Percentiles rank a stretch among this genome's conserved stretches.
phyloP scores from a whole-genome alignment of 305 asterid species.

The Monarda citriodora region DNA sequence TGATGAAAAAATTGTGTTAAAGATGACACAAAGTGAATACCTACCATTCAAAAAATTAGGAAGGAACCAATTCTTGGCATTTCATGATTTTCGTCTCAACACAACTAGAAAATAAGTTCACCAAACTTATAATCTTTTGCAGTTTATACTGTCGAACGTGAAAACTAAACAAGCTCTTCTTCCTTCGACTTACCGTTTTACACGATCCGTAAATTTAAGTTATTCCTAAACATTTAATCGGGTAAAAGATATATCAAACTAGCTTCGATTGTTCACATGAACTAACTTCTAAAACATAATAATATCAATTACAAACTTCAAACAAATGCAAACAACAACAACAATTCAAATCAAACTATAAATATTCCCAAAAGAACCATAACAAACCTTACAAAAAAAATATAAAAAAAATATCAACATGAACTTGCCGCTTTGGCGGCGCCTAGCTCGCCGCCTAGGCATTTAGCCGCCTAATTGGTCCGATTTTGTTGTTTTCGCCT shows the following conservation, averaged over 20 bases:
- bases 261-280: neutral
- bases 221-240: constrained; percentile 17
- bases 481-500: no score
- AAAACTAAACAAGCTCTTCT: neutral
- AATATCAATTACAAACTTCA: neutral
- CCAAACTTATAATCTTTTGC: neutral
- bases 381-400: no score
- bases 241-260: neutral
- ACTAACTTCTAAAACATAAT: constrained; percentile 13
- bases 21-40: constrained; percentile 3
- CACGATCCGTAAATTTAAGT: neutral
- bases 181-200: constrained; percentile 4
- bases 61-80: neutral
- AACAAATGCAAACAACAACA: constrained; percentile 3
- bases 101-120: neutral
- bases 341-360: neutral
- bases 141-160: constrained; percentile 4
- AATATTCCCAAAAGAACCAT: neutral
- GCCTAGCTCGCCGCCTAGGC: no score
- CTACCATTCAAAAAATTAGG: neutral
- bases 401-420: no score
- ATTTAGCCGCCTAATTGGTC: no score
- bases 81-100: constrained; percentile 7
- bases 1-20: constrained; percentile 5
- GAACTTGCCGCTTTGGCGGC: no score